Evolutionary conservation across 345 rosid species (phyloP).

Genomic region (Camelina neglecta): DNA sequence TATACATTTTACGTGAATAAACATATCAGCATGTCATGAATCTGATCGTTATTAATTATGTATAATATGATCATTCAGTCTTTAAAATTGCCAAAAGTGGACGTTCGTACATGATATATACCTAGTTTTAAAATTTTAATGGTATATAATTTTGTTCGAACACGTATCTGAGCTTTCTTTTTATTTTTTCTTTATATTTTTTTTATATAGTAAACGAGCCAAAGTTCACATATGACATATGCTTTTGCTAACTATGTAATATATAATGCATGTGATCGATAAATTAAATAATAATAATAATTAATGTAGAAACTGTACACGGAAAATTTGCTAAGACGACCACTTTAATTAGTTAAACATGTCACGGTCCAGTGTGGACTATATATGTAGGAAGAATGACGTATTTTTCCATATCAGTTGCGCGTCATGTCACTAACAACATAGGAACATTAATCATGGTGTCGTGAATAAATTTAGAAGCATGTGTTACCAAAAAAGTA

Average conservation of each 20-base stretch:
- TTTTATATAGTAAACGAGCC: not conserved
- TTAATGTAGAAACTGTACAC: not conserved
- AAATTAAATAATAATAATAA: not conserved
- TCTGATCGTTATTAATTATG: not conserved
- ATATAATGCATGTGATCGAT: slow-evolving; percentile 7
- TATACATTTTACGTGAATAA: not conserved
- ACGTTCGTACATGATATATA: not conserved
- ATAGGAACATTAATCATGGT: too few species aligned
- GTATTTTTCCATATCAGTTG: not conserved
- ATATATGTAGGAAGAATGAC: not conserved
- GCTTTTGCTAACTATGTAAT: not conserved
- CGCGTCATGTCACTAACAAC: slow-evolving; percentile 7
- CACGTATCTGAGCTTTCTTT: not conserved
- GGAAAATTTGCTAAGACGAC: not conserved
- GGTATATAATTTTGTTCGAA: not conserved
- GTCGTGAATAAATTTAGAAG: not conserved
- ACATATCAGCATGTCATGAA: not conserved
- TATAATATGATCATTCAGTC: not conserved
- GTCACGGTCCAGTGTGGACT: not conserved
- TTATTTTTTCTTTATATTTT: too few species aligned
- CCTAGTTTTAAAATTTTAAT: not conserved
- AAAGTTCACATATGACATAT: not conserved
- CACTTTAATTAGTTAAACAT: slow-evolving; percentile 23
- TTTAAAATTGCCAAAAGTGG: slow-evolving; percentile 6
- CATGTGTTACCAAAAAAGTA: too few species aligned